Percentiles rank a stretch among this genome's conserved stretches.
These are phyloP conservation scores for Monilinia polystroma DNA, from an alignment of 2,329 filamentous ascomycete species.

Conservation along the genomic window DNA sequence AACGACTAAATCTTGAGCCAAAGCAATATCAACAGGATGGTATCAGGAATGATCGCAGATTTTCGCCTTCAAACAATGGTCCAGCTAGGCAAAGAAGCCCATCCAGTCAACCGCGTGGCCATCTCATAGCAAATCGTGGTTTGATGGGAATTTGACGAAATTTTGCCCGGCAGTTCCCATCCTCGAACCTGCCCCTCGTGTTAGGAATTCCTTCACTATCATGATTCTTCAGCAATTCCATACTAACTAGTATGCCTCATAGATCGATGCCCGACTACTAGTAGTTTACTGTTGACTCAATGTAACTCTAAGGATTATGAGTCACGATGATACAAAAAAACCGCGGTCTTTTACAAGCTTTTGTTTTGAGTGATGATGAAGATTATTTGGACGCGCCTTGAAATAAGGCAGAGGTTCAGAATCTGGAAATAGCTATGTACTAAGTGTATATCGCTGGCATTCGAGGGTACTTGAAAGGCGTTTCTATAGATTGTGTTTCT, in stretches of 20 bases:
- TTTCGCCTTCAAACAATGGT: background rate
- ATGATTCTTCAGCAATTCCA: background rate
- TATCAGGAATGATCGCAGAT: background rate
- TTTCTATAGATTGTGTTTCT: constrained; percentile 5
- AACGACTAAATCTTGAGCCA: constrained; percentile 7
- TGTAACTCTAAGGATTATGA: background rate
- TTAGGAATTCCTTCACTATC: background rate
- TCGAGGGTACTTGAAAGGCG: background rate
- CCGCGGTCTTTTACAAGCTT: background rate
- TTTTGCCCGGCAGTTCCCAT: background rate
- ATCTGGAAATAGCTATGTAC: background rate
- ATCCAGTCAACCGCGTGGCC: background rate
- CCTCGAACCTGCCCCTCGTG: background rate
- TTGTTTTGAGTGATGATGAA: background rate
- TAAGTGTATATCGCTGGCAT: background rate
- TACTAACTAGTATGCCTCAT: background rate
- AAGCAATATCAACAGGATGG: background rate
- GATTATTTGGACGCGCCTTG: background rate
- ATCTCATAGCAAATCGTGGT: background rate
- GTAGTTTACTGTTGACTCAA: background rate
- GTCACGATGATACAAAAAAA: background rate
- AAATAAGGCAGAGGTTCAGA: background rate
- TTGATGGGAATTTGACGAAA: too few relatives aligned
- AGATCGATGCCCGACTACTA: background rate
- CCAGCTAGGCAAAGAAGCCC: background rate